Percentiles rank a stretch among this genome's conserved stretches.
Evolutionary conservation across 495 filamentous ascomycete genomes (phyloP).

Genomic region (Lasiosphaeris hirsuta): DNA sequence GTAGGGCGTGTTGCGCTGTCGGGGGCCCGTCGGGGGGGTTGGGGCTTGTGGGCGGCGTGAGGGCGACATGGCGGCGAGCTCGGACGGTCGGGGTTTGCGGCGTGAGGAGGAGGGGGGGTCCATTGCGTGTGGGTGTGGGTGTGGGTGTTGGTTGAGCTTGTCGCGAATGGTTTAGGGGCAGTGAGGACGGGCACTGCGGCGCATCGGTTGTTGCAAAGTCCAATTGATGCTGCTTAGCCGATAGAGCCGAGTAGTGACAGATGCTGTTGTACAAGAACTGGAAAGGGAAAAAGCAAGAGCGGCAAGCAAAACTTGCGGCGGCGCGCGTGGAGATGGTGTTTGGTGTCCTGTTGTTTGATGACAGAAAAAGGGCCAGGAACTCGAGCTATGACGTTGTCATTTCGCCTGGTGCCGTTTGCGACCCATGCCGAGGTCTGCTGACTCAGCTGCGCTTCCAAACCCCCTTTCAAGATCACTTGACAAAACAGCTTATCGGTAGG

Average conservation of each 20-base stretch:
- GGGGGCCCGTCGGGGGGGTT: neutral
- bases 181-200: no score
- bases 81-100: conserved; percentile 11
- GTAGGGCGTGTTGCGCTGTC: conserved; percentile 42
- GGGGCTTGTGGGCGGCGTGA: neutral
- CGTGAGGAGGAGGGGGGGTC: conserved; percentile 8
- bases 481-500: no score
- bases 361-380: neutral
- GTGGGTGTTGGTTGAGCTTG: neutral
- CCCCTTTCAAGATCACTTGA: no score
- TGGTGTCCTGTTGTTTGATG: neutral
- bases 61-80: conserved; percentile 3
- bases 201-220: no score
- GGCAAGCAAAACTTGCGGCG: neutral
- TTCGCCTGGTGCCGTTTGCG: neutral
- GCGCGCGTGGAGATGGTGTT: neutral
- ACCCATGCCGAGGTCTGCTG: no score
- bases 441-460: no score
- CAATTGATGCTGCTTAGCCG: no score
- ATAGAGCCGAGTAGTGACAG: no score
- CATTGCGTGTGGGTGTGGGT: conserved; percentile 8
- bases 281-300: neutral
- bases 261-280: no score
- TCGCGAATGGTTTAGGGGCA: neutral
- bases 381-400: conserved; percentile 14